phyloP scores from a whole-genome alignment of 176 grass and related monocot genomes.

The Saccharum spontaneum region DNA sequence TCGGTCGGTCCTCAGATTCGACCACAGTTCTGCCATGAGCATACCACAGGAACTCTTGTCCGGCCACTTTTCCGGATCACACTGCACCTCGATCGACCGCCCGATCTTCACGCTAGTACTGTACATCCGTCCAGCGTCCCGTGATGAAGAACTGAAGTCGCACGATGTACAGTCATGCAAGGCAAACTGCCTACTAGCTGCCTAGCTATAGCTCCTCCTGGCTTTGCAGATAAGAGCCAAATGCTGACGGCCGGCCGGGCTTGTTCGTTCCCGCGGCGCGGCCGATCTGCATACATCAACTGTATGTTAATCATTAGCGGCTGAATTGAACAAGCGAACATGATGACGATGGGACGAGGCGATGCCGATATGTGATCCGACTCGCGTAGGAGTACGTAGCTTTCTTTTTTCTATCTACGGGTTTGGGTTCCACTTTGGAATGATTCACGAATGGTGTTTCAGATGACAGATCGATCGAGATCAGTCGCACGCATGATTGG shows the following conservation, averaged over 20 bases:
- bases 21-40: not conserved
- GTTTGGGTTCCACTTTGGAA: not conserved
- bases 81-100: not conserved
- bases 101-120: not conserved
- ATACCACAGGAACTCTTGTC: not conserved
- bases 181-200: not conserved
- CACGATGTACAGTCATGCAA: not conserved
- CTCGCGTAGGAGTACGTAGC: not conserved
- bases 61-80: not conserved
- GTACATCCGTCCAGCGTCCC: not conserved
- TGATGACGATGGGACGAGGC: not conserved
- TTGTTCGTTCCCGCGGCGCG: not conserved
- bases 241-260: not conserved
- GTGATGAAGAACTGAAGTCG: not conserved
- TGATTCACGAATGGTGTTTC: slow-evolving; percentile 7
- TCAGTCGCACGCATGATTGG: slow-evolving; percentile 19
- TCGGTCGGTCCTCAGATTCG: not conserved
- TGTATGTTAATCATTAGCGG: too few relatives aligned
- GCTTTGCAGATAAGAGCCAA: not conserved
- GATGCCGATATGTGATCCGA: not conserved
- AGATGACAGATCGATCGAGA: slow-evolving; percentile 14
- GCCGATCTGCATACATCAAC: not conserved
- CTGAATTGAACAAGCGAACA: not conserved
- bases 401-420: not conserved
- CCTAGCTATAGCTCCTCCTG: not conserved